Percentiles rank a stretch among this genome's conserved stretches.
These are phyloP conservation scores for Cyberlindnera mycetangii DNA, from an alignment of 805 yeast species.

Conservation along the genomic window DNA sequence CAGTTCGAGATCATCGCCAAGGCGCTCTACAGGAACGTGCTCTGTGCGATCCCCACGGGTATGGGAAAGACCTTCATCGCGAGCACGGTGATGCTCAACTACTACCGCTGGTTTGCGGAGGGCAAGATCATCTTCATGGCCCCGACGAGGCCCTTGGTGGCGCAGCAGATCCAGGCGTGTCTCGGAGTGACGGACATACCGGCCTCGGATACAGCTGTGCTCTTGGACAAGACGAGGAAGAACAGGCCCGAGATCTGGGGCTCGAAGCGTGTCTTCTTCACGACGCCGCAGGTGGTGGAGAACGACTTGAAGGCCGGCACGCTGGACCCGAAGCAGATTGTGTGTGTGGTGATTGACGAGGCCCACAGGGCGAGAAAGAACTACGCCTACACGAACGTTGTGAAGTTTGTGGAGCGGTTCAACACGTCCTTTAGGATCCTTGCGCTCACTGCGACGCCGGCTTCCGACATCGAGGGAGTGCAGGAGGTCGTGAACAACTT, in stretches of 20 bases:
- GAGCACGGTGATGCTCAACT: constrained; percentile 88
- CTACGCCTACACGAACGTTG: constrained; percentile 86
- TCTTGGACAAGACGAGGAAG: constrained; percentile 54
- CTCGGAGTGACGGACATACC: constrained; percentile 84
- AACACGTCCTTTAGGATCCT: constrained; percentile 68
- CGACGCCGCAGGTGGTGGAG: constrained; percentile 96
- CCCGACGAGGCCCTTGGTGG: constrained; percentile 93
- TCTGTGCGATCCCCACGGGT: constrained; percentile 96
- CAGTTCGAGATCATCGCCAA: constrained; percentile 76
- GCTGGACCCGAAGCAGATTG: constrained; percentile 71
- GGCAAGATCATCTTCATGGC: constrained; percentile 92
- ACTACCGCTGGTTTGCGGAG: constrained; percentile 74
- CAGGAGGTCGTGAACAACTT: constrained; percentile 79
- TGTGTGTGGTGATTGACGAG: constrained; percentile 84
- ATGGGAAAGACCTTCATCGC: constrained; percentile 97
- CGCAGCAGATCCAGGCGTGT: constrained; percentile 95
- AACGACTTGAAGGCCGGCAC: constrained; percentile 78
- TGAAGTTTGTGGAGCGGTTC: constrained; percentile 57
- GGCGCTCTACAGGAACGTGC: constrained; percentile 67
- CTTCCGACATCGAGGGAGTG: constrained; percentile 81
- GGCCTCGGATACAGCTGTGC: constrained; percentile 69
- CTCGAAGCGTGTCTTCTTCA: constrained; percentile 74
- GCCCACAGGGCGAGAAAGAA: constrained; percentile 93
- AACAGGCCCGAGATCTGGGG: constrained; percentile 80
- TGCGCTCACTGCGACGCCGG: constrained; percentile 96